phyloP scores from a whole-genome alignment of 805 yeast genomes.

The Sugiyamaella americana region DNA sequence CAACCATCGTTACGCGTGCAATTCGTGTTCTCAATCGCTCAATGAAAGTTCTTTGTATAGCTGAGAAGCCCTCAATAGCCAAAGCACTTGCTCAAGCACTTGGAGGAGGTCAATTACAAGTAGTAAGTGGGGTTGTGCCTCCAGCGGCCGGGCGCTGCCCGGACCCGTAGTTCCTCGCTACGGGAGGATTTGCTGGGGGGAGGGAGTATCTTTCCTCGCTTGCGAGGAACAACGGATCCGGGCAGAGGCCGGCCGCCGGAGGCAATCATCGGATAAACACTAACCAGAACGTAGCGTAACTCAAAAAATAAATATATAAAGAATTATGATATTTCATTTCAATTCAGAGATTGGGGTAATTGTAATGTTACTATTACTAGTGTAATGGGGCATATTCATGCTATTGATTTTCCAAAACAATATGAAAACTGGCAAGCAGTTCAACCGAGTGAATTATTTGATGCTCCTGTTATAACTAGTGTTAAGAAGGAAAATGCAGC shows the following conservation, averaged over 20 bases:
- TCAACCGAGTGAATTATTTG: constrained; percentile 59
- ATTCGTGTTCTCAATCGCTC: no score
- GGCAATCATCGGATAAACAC: not conserved
- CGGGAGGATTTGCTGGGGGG: no score
- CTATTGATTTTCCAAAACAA: constrained; percentile 56
- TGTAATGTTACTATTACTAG: constrained; percentile 88
- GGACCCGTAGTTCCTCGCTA: no score
- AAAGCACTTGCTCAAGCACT: constrained; percentile 70
- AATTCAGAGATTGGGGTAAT: constrained; percentile 55
- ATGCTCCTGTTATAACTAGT: constrained; percentile 54
- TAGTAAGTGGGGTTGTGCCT: no score
- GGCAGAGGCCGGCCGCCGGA: not conserved
- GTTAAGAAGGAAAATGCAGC: constrained; percentile 32
- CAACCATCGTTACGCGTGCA: no score
- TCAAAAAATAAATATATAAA: constrained; percentile 57
- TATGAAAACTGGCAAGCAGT: constrained; percentile 55
- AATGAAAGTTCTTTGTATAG: constrained; percentile 86
- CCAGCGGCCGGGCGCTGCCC: no score
- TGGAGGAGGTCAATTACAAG: constrained; percentile 58
- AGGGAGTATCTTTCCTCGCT: no score
- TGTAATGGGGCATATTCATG: constrained; percentile 79
- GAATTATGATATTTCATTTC: constrained; percentile 71
- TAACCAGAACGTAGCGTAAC: constrained; percentile 28
- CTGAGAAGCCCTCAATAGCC: constrained; percentile 95
- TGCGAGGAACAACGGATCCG: no score